These are phyloP conservation scores for Rhodotorula sp. DNA, from an alignment of 1,284 basidiomycete species.

Conservation along the genomic window DNA sequence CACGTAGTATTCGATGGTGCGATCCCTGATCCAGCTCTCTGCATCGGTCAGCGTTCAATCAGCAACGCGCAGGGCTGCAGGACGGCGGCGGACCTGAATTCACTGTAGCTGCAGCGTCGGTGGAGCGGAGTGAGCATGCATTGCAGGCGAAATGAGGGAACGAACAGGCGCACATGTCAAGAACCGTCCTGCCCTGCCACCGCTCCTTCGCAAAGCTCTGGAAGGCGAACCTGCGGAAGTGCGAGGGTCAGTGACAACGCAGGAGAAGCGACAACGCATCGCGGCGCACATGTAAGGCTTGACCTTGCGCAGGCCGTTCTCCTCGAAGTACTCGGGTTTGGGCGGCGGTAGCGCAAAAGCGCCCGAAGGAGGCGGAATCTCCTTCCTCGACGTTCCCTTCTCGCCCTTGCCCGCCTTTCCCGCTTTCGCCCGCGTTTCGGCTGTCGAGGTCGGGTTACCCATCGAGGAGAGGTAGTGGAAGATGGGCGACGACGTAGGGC, in stretches of 20 bases:
- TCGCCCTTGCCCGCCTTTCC: slow-evolving; percentile 9
- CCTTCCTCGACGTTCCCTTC: slow-evolving; percentile 19
- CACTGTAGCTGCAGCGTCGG: slow-evolving; percentile 38
- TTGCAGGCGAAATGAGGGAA: slow-evolving; percentile 65
- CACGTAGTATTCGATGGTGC: slow-evolving; percentile 51
- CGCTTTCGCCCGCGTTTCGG: background rate
- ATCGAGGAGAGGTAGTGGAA: background rate
- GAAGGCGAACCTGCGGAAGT: slow-evolving; percentile 55
- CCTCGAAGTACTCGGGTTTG: slow-evolving; percentile 37
- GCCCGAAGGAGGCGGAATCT: slow-evolving; percentile 21
- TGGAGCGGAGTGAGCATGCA: too few species aligned
- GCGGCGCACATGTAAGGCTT: slow-evolving; percentile 49
- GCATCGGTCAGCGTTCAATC: slow-evolving; percentile 9
- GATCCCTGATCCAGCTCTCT: slow-evolving; percentile 46
- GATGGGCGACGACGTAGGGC: background rate
- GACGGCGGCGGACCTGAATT: slow-evolving; percentile 41
- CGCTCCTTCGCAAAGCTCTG: slow-evolving; percentile 88
- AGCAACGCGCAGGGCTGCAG: slow-evolving; percentile 15
- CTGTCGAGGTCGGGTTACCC: slow-evolving; percentile 10
- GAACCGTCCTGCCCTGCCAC: slow-evolving; percentile 78
- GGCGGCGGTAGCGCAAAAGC: slow-evolving; percentile 32
- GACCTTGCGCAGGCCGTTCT: slow-evolving; percentile 50
- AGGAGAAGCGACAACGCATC: background rate
- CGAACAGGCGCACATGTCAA: slow-evolving; percentile 50
- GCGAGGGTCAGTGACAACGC: background rate